These are phyloP conservation scores for Knufia petricola DNA, from an alignment of 2,329 filamentous ascomycete species.

Conservation along the genomic window DNA sequence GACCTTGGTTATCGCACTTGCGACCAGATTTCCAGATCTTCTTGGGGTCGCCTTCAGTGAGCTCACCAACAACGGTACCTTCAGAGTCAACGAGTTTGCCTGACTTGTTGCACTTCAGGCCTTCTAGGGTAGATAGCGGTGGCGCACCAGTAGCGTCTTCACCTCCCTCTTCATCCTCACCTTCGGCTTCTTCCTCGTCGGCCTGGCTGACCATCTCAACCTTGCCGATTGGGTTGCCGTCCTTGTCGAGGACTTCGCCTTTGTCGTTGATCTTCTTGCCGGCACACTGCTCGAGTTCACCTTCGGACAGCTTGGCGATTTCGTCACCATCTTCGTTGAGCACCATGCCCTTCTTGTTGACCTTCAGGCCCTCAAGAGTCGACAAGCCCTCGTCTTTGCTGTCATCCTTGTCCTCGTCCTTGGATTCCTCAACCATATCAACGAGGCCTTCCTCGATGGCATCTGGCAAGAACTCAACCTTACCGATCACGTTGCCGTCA, in stretches of 20 bases:
- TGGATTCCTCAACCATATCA: constrained; percentile 20
- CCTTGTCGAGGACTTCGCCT: constrained; percentile 39
- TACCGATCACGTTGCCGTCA: constrained; percentile 29
- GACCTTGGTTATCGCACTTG: constrained; percentile 48
- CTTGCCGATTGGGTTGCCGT: constrained; percentile 40
- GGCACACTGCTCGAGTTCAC: constrained; percentile 24
- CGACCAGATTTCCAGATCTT: constrained; percentile 41
- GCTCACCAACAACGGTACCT: constrained; percentile 46
- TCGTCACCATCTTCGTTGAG: constrained; percentile 28
- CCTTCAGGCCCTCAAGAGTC: constrained; percentile 28
- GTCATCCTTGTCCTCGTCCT: constrained; percentile 16
- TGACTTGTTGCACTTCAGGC: constrained; percentile 35
- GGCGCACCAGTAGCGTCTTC: constrained; percentile 25
- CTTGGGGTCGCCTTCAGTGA: constrained; percentile 54
- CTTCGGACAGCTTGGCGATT: constrained; percentile 26
- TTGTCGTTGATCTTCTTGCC: constrained; percentile 30
- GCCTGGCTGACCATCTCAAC: constrained; percentile 33
- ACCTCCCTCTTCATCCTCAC: constrained; percentile 22
- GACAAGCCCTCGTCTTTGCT: too few species aligned
- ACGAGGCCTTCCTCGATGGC: constrained; percentile 25
- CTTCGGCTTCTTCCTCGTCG: constrained; percentile 25
- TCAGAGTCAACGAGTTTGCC: constrained; percentile 35
- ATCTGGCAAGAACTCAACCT: constrained; percentile 22
- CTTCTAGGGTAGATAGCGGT: constrained; percentile 31
- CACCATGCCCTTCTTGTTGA: constrained; percentile 37